Evolutionary conservation across 352 stramenopile genomes (phyloP), one percentile per base, ranked within the genome.

Genomic region (Phytophthora macrochlamydospora): DNA sequence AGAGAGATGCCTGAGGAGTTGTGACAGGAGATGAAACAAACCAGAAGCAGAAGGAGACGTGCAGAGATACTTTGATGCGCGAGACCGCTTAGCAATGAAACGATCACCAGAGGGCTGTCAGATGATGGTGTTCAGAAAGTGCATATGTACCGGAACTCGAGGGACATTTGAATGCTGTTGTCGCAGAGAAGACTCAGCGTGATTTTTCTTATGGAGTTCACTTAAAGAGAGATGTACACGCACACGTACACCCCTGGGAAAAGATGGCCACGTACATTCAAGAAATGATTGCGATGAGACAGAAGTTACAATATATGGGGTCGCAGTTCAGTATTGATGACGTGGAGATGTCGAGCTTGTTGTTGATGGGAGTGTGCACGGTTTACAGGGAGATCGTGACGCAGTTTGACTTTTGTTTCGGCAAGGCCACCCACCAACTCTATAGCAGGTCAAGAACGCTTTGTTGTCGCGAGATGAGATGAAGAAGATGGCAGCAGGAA

Each of bases 251-350:
- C n/a, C 2, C 54, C 54, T 0, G 54, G n/a, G n/a, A n/a, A 8
- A 61, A 53, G 30, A 61, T 61, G 54, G 13, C 54, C 1, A 43
- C 43, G 3, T 61, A 61, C 42, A 53, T 61, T 5, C 43, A 61
- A 9, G 54, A 61, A 2, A 61, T 61, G 43, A 61, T 45, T 32
- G 12, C 54, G 31, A 29, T 61, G 2, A 1, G 43, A 2, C 54
- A 61, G 54, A 1, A 43, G 13, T 7, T 61, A 9, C 54, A 61
- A 12, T 43, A 61, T 43, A 61, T 61, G 43, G 54, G 42, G 6
- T 18, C 54, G 2, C 5, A 8, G 2, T 61, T 61, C 14, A 14
- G 13, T 5, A 38, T 61, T 0, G 8, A 52, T 4, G 54, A 61
- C 31, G 52, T n/a, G 0, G 24, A 1, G 0, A 61, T 61, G 54